Base-by-base conservation (phyloP, 2,329 filamentous ascomycete genomes). In the Trichoderma hamatum region DNA sequence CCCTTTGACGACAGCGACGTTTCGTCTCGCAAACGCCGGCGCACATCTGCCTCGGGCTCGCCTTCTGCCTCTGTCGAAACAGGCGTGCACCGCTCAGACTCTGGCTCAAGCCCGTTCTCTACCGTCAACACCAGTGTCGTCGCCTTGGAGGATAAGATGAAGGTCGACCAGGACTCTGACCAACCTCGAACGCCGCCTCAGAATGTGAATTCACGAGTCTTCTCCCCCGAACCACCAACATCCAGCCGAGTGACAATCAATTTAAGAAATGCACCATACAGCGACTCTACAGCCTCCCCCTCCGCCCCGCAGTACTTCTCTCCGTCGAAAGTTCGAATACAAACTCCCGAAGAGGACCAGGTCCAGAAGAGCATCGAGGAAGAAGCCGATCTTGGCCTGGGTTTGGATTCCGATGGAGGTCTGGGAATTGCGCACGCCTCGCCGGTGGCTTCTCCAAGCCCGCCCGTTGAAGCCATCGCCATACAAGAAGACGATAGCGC, bases 161-260 rank as follows among this genome's bases (percentile, higher is more conserved):
- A 80, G 70, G 74, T 82, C 69, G 54, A 61, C n/a, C 39, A 58
- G 16, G 62, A 46, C 49, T 26, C 58, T 14, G 39, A 67, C 14
- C 32, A 62, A 32, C 82, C 82, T n/a, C 80, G 78, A 69, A 86
- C 83, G 2, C 84, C 83, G 32, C 80, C 82, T 59, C 76, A 71
- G 55, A 75, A 74, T 52, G 73, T 77, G 34, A 72, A 75, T 58
- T 74, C 78, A 63, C 73, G 76, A 51, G 76, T 80, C 62, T 76
- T 77, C 56, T 71, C 77, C 34, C 73, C 67, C 39, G 75, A 76
- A 56, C 75, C 76, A 49, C 81, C 82, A 46, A 82, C 84, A 43
- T 87, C 87, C 3, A 89, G 85, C 76, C 84, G 82, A 74, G 85
- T 89, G 61, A 89, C 88, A 11, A 84, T 90, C 66, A 89, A 89